phyloP scores from a whole-genome alignment of 768 basidiomycete species.

The Boletus huronensis region DNA sequence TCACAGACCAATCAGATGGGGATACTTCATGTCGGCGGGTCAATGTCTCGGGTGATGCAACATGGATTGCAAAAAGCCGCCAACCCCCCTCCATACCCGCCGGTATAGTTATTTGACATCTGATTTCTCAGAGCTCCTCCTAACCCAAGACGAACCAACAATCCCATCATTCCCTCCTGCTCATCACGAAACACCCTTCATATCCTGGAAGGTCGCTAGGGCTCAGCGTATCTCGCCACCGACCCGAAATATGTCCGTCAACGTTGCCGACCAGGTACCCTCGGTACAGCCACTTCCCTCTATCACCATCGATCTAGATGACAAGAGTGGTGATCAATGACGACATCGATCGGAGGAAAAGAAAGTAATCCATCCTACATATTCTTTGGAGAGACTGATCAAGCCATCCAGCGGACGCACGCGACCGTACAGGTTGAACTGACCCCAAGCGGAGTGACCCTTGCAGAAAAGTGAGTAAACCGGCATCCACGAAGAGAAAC shows the following conservation, averaged over 20 bases:
- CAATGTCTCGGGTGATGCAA: not conserved
- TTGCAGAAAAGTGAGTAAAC: conserved; percentile 28
- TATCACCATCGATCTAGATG: conserved; percentile 57
- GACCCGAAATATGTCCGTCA: conserved; percentile 70
- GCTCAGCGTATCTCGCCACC: conserved; percentile 85
- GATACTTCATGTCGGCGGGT: not conserved
- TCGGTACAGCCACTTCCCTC: conserved; percentile 84
- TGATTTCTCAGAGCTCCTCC: too few relatives aligned
- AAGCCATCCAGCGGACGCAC: conserved; percentile 81
- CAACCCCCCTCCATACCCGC: too few relatives aligned
- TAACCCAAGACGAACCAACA: not conserved
- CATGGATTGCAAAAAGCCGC: not conserved
- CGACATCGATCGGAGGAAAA: not conserved
- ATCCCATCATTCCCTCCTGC: conserved; percentile 46
- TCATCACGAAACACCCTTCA: conserved; percentile 84
- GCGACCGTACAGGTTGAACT: conserved; percentile 75
- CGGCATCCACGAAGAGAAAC: not conserved
- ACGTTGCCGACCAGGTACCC: conserved; percentile 73
- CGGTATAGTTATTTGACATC: not conserved
- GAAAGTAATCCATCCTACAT: conserved; percentile 44
- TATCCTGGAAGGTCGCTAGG: conserved; percentile 63
- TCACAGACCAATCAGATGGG: not conserved
- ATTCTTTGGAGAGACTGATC: conserved; percentile 80
- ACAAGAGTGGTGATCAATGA: not conserved
- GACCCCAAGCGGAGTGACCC: conserved; percentile 93